phyloP scores from a whole-genome alignment of 768 basidiomycete species.

The Terana coerulea region DNA sequence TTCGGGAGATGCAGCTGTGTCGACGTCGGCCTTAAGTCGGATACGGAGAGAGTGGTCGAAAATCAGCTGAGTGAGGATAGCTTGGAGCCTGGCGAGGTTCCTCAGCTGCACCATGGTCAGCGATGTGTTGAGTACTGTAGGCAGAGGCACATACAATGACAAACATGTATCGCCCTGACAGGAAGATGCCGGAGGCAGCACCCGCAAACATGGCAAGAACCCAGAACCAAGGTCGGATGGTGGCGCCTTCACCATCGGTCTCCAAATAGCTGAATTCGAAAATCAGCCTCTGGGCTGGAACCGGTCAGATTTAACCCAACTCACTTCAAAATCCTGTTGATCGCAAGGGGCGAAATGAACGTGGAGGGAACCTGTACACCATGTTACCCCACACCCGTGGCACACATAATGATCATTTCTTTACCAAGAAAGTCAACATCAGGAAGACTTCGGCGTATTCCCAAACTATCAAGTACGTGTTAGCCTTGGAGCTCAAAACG shows the following conservation, averaged over 20 bases:
- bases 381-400: too few relatives aligned
- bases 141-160: conserved; percentile 18
- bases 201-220: conserved; percentile 49
- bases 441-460: conserved; percentile 16
- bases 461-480: conserved; percentile 5
- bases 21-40: conserved; percentile 40
- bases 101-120: conserved; percentile 26
- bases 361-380: neutral
- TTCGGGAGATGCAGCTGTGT: neutral
- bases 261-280: conserved; percentile 49
- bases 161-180: conserved; percentile 54
- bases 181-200: conserved; percentile 38
- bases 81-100: conserved; percentile 36
- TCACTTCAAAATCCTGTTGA: conserved; percentile 32
- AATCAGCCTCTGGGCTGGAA: neutral
- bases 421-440: conserved; percentile 16
- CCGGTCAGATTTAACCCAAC: too few relatives aligned
- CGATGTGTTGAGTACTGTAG: conserved; percentile 1
- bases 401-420: neutral
- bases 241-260: conserved; percentile 39
- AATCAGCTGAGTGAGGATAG: conserved; percentile 48
- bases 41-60: conserved; percentile 56
- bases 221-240: conserved; percentile 68
- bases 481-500: neutral
- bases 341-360: conserved; percentile 26